Conservation (phyloP, 2,329 filamentous ascomycete species). For the Nothopassalora personata region DNA sequence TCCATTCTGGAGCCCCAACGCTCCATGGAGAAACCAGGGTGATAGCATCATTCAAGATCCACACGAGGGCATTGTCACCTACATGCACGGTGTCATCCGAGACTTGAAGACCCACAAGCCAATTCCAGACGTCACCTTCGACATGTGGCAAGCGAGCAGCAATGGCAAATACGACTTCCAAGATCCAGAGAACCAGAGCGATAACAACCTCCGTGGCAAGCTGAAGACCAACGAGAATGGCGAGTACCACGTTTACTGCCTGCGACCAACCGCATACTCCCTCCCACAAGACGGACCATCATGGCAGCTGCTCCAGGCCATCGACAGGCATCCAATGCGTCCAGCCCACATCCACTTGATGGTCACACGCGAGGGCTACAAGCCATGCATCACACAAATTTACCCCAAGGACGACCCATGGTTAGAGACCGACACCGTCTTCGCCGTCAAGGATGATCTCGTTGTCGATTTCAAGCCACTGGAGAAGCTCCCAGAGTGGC, state of each 20-base stretch:
- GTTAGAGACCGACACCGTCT: slow-evolving; percentile 55
- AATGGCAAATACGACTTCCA: slow-evolving; percentile 69
- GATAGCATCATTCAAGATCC: slow-evolving; percentile 61
- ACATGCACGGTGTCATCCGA: slow-evolving; percentile 64
- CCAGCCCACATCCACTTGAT: slow-evolving; percentile 54
- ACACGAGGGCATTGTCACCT: slow-evolving; percentile 54
- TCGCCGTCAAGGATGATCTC: slow-evolving; percentile 57
- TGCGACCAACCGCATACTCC: slow-evolving; percentile 67
- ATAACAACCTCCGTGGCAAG: slow-evolving; percentile 72
- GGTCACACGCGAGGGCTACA: slow-evolving; percentile 20
- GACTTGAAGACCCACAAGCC: slow-evolving; percentile 61
- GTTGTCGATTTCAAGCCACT: slow-evolving; percentile 54
- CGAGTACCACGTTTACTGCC: slow-evolving; percentile 69
- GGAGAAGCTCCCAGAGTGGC: slow-evolving; percentile 49
- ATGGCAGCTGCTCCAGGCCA: slow-evolving; percentile 47
- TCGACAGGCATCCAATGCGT: slow-evolving; percentile 56
- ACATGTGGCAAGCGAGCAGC: slow-evolving; percentile 72
- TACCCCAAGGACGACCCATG: slow-evolving; percentile 54
- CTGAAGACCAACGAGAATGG: slow-evolving; percentile 66
- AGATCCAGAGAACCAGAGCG: slow-evolving; percentile 63
- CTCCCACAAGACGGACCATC: slow-evolving; percentile 60
- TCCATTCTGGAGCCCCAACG: slow-evolving; percentile 69
- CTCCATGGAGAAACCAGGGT: slow-evolving; percentile 63
- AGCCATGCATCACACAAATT: slow-evolving; percentile 24
- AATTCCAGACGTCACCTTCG: slow-evolving; percentile 63